These are phyloP conservation scores for Schizosaccharomyces versatilis DNA, from an alignment of 1,139 yeast genomes.

Conservation along the genomic window DNA sequence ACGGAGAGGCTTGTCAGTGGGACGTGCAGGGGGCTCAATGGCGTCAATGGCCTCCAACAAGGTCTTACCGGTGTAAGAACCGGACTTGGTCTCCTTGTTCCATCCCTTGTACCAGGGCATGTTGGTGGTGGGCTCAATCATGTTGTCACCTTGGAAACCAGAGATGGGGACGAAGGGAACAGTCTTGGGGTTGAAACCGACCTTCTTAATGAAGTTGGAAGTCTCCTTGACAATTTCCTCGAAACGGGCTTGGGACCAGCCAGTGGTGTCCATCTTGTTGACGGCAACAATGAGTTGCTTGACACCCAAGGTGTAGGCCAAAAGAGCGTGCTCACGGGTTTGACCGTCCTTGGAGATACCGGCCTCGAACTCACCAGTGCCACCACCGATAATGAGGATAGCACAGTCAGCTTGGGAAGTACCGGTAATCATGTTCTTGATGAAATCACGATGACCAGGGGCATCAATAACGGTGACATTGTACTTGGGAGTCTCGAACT, in stretches of 20 bases:
- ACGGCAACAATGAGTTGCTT: constrained; percentile 71
- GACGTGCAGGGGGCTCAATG: constrained; percentile 67
- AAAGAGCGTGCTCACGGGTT: constrained; percentile 82
- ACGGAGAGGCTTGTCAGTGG: constrained; percentile 77
- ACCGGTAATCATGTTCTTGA: constrained; percentile 86
- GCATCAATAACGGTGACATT: constrained; percentile 83
- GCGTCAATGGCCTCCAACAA: constrained; percentile 73
- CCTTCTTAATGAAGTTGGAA: constrained; percentile 76
- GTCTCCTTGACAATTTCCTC: constrained; percentile 69
- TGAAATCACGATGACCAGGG: constrained; percentile 94
- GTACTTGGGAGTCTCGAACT: constrained; percentile 89
- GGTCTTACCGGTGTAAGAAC: constrained; percentile 57
- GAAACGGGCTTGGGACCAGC: constrained; percentile 65
- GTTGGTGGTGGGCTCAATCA: constrained; percentile 65
- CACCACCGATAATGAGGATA: constrained; percentile 72
- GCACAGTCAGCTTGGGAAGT: constrained; percentile 91
- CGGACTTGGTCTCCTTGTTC: constrained; percentile 67
- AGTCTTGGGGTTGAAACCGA: constrained; percentile 79
- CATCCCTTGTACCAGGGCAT: constrained; percentile 87
- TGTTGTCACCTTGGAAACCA: constrained; percentile 90
- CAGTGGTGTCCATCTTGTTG: constrained; percentile 85
- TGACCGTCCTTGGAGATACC: constrained; percentile 88
- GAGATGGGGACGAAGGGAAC: constrained; percentile 84
- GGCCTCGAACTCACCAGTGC: constrained; percentile 87
- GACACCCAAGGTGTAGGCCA: constrained; percentile 81